These are phyloP conservation scores for Hymenoscyphus occultus DNA, from an alignment of 2,329 filamentous ascomycete genomes.

Conservation along the genomic window DNA sequence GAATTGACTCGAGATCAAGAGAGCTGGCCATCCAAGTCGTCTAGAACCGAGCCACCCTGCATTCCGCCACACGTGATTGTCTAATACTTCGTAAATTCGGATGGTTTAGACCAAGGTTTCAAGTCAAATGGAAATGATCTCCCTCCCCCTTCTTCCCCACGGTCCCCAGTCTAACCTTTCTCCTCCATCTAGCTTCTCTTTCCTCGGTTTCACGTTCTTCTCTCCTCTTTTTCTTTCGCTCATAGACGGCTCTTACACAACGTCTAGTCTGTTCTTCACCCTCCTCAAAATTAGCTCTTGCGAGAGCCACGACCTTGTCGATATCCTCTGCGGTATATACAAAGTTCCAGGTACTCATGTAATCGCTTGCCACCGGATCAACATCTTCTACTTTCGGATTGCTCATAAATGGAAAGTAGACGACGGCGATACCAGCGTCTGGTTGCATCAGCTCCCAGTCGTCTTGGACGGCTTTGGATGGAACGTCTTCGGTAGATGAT, in stretches of 20 bases:
- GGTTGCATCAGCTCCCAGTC: slow-evolving; percentile 70
- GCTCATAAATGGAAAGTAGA: slow-evolving; percentile 86
- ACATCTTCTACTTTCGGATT: slow-evolving; percentile 78
- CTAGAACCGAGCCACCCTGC: neutral
- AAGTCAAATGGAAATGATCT: slow-evolving; percentile 61
- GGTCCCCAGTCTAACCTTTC: slow-evolving; percentile 48
- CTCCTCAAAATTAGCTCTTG: slow-evolving; percentile 81
- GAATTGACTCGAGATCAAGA: neutral
- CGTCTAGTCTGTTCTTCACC: slow-evolving; percentile 74
- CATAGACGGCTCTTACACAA: slow-evolving; percentile 84
- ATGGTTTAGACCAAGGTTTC: slow-evolving; percentile 25
- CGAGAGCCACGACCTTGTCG: slow-evolving; percentile 77
- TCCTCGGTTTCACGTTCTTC: slow-evolving; percentile 49
- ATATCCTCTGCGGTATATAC: slow-evolving; percentile 90
- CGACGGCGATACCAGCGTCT: slow-evolving; percentile 79
- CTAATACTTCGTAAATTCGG: neutral
- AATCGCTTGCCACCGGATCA: slow-evolving; percentile 80
- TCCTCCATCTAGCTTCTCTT: slow-evolving; percentile 43
- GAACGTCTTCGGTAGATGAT: slow-evolving; percentile 50
- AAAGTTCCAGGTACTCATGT: slow-evolving; percentile 97
- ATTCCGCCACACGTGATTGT: neutral
- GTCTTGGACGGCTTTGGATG: slow-evolving; percentile 50
- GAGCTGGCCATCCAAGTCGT: neutral
- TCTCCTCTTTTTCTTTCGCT: slow-evolving; percentile 75
- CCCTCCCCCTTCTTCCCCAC: slow-evolving; percentile 58